Evolutionary conservation across 2,329 filamentous ascomycete genomes (phyloP), one percentile per base, ranked within the genome.

Genomic region (Huntiella savannae): DNA sequence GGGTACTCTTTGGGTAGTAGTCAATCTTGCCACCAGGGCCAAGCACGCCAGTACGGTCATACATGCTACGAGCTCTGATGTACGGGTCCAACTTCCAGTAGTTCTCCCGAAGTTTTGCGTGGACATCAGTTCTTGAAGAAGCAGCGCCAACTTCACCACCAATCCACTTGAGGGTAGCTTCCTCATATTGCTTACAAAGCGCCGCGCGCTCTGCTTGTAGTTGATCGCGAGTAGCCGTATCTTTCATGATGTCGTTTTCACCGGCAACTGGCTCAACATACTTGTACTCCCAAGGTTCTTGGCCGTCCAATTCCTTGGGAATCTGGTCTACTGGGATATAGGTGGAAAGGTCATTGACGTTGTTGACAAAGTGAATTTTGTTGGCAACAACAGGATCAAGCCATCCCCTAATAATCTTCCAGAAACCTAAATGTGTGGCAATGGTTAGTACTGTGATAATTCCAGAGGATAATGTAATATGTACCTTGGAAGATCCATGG

Each of bases 401-500:
- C 91, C 91, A 98, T 54, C 87, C 86, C 53, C 77, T 79, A 58
- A 98, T 93, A 53, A 98, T 83, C 59, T 77, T 86, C 91, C 88
- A 96, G 52, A 96, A 83, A n/a, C 83, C 82, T 82, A 36, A 2
- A 12, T 15, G 5, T 15, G 19, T 22, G 4, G 11, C n/a, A 17
- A 15, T 17, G 32, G 34, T 44, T 19, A 34, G 36, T n/a, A 40
- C 15, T 32, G 28, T 11, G 28, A 13, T n/a, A 13, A 8, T 28
- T 28, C 22, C 2, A 7, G 2, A 28, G 6, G 12, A 12, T n/a
- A 33, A 12, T 39, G 12, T 15, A 3, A 6, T 15, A 22, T 36
- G n/a, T 62, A 79, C 83, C 80, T 67, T 93, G 87, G 65, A 98
- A 98, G 40, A 98, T 67, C 91, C 91, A 98, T 3, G 91, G 91